phyloP scores from a whole-genome alignment of 306 rosid species.

The Castanospermum australe region DNA sequence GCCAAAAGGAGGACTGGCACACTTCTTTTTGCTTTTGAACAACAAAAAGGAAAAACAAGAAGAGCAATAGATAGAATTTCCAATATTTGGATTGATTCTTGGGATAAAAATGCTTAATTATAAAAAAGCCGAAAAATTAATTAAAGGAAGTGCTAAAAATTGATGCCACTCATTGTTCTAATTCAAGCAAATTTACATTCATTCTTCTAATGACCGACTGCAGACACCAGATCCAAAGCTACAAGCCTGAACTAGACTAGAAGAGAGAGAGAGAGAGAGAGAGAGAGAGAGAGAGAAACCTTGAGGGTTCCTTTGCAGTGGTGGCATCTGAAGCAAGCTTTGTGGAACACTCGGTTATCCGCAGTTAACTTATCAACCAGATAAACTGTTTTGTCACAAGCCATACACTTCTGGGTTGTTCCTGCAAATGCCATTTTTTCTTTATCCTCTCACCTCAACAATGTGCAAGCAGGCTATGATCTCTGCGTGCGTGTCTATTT shows the following conservation, averaged over 20 bases:
- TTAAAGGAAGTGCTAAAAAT: background rate
- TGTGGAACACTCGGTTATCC: constrained; percentile 88
- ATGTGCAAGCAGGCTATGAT: constrained; percentile 13
- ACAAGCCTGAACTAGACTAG: constrained; percentile 10
- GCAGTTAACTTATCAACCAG: constrained; percentile 95
- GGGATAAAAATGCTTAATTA: constrained; percentile 6
- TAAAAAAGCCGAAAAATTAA: background rate
- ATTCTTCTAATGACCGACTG: background rate
- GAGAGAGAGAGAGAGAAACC: constrained; percentile 40
- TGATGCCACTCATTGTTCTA: background rate
- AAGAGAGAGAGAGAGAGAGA: background rate
- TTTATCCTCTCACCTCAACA: constrained; percentile 18
- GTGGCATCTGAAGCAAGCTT: constrained; percentile 97
- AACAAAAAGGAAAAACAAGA: no score
- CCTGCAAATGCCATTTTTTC: constrained; percentile 92
- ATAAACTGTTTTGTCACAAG: constrained; percentile 95
- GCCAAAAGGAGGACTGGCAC: no score
- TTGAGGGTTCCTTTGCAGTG: constrained; percentile 99
- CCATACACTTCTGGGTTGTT: constrained; percentile 99
- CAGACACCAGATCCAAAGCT: constrained; percentile 35
- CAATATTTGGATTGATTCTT: background rate
- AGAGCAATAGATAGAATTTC: background rate
- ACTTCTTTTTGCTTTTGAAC: no score
- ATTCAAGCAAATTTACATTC: background rate
- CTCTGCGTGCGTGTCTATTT: background rate